phyloP scores from a whole-genome alignment of 2,329 filamentous ascomycete genomes.

The Alternaria gaisen region DNA sequence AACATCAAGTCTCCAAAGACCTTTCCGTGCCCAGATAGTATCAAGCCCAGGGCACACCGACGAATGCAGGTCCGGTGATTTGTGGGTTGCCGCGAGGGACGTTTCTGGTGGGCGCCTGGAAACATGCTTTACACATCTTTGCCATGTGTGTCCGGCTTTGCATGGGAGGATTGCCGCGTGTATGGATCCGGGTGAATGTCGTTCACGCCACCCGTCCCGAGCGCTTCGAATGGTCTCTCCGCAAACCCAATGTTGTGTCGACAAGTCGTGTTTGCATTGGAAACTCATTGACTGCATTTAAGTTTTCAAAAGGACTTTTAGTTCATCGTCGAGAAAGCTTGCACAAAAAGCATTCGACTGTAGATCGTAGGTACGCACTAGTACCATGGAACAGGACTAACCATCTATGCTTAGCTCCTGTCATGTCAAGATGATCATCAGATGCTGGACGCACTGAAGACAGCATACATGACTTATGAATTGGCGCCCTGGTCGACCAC shows the following conservation, averaged over 20 bases:
- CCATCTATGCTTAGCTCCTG: background rate
- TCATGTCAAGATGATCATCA: background rate
- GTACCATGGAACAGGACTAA: background rate
- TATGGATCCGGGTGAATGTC: slow-evolving; percentile 36
- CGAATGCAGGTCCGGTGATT: background rate
- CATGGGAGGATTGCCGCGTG: slow-evolving; percentile 1
- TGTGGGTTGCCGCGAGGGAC: background rate
- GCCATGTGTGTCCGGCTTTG: slow-evolving; percentile 6
- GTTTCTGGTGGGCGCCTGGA: background rate
- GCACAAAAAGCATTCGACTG: background rate
- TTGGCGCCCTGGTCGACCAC: background rate
- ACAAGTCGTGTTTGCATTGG: background rate
- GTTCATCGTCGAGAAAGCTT: background rate
- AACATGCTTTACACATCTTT: background rate
- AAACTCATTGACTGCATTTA: background rate
- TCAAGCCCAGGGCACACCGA: background rate
- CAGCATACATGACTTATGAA: background rate
- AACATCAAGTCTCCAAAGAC: background rate
- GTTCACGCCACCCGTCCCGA: slow-evolving; percentile 7
- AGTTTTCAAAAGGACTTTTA: background rate
- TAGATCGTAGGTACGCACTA: background rate
- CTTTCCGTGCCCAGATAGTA: background rate
- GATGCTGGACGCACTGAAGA: background rate
- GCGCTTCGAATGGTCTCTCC: background rate
- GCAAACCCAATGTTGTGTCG: background rate